Percentiles rank a stretch among this genome's conserved stretches.
Evolutionary conservation across 179 eudicot genomes (phyloP).

Genomic region (Carnegiea gigantea): DNA sequence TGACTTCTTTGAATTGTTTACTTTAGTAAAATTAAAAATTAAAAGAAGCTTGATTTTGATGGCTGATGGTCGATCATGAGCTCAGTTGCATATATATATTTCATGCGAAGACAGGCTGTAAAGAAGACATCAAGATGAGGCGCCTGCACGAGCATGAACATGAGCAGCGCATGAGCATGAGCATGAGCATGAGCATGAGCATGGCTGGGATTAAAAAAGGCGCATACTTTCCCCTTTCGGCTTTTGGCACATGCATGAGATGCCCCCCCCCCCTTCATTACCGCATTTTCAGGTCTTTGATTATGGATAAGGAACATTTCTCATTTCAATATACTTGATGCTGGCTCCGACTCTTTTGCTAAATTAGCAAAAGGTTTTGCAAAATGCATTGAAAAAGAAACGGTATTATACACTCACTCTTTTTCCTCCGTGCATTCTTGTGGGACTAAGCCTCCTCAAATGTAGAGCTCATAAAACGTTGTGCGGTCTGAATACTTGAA

Average conservation of each 20-base stretch:
- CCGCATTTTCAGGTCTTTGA: background rate
- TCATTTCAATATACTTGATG: too few species aligned
- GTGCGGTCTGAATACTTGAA: too few species aligned
- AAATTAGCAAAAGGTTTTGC: too few species aligned
- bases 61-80: too few species aligned
- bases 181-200: background rate
- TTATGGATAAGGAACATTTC: background rate
- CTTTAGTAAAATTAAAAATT: too few species aligned
- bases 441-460: too few species aligned
- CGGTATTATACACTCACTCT: too few species aligned
- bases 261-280: background rate
- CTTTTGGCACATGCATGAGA: background rate
- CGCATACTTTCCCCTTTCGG: background rate
- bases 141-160: background rate
- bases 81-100: background rate
- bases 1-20: background rate
- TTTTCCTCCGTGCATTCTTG: too few species aligned
- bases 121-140: background rate
- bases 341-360: too few species aligned
- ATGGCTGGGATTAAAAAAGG: background rate
- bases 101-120: background rate
- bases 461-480: too few species aligned
- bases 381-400: too few species aligned
- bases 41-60: too few species aligned
- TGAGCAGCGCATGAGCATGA: background rate